Conservation (phyloP, 177 flowering plant genomes). For the Vitis hybrid region DNA sequence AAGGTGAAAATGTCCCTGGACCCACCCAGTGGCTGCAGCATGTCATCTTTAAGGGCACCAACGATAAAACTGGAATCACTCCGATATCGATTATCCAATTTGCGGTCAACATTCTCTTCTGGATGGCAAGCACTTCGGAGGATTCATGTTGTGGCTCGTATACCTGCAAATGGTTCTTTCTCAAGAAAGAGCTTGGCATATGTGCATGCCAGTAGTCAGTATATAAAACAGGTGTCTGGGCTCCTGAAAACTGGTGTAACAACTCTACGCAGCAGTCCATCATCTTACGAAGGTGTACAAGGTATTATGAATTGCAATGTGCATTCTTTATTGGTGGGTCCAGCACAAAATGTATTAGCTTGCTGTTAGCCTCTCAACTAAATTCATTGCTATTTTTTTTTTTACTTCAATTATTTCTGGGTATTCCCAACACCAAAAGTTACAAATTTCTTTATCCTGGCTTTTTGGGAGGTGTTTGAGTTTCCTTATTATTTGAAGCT, state of each 20-base stretch:
- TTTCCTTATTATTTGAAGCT: neutral
- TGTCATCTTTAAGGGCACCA: conserved; percentile 52
- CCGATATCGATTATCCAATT: conserved; percentile 38
- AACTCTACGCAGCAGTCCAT: conserved; percentile 70
- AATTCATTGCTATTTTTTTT: neutral
- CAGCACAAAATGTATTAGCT: neutral
- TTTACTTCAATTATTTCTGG: neutral
- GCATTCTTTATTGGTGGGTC: neutral
- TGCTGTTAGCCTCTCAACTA: neutral
- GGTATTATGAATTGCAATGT: conserved; percentile 41
- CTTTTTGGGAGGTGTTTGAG: neutral
- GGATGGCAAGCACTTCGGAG: conserved; percentile 67
- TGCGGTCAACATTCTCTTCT: conserved; percentile 56
- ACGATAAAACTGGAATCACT: conserved; percentile 45
- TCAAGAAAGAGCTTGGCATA: conserved; percentile 78
- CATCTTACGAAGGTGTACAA: conserved; percentile 73
- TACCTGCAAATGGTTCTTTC: conserved; percentile 60
- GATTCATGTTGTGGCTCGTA: conserved; percentile 46
- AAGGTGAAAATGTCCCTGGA: conserved; percentile 78
- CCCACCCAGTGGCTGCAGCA: conserved; percentile 82
- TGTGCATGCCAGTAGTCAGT: conserved; percentile 74
- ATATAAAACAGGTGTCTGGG: conserved; percentile 81
- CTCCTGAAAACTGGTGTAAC: conserved; percentile 78
- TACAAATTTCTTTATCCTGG: neutral
- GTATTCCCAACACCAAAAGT: neutral